Base-by-base conservation (phyloP, 352 stramenopile genomes). In the Phytophthora hibernalis region DNA sequence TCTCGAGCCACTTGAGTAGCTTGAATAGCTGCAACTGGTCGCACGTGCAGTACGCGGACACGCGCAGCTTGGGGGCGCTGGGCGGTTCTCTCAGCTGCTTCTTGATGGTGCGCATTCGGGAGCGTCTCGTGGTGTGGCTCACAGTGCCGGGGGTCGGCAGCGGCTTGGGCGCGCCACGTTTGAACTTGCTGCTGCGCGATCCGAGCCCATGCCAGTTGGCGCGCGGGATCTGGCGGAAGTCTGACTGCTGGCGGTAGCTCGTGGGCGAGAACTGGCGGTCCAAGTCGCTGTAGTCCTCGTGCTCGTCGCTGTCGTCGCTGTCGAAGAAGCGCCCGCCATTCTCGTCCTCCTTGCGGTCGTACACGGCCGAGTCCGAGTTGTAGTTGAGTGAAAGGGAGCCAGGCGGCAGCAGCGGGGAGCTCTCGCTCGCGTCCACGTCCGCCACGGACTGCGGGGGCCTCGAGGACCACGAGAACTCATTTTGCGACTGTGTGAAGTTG, bases 11-110 rank as follows among this genome's bases (percentile, higher is more conserved):
- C 56, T 96, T 94, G 58, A 96, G 76, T 63, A 94, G 65, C 72
- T 94, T 94, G 61, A 93, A 93, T n/a, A 96, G 65, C 45, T 91
- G 80, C 60, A 93, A 33, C 58, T 93, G 84, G 61, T 96, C 85
- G 61, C 84, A 92, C 54, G 85, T 94, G 61, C 87, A 96, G 66
- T 96, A 96, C 47, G 87, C 87, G 12, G 86, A 92, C 28, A 96
- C 87, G 48, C 87, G 77, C 54, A 93, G 82, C 65, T 95, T 95
- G 48, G 87, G 80, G 3, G 82, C 71, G 54, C 85, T 93, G 5
- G 74, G 77, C 21, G 85, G 85, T 24, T 91, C 83, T 51, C 85
- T 70, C 65, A 93, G 51, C 49, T 91, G 82, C 57, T 93, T 93
- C 71, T 93, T 93, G 60, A 93, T 92, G 51, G 77, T 93, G 47